Percentiles rank a stretch among this genome's conserved stretches.
Conservation (phyloP, 768 basidiomycete genomes). For the Termitomyces sp. region DNA sequence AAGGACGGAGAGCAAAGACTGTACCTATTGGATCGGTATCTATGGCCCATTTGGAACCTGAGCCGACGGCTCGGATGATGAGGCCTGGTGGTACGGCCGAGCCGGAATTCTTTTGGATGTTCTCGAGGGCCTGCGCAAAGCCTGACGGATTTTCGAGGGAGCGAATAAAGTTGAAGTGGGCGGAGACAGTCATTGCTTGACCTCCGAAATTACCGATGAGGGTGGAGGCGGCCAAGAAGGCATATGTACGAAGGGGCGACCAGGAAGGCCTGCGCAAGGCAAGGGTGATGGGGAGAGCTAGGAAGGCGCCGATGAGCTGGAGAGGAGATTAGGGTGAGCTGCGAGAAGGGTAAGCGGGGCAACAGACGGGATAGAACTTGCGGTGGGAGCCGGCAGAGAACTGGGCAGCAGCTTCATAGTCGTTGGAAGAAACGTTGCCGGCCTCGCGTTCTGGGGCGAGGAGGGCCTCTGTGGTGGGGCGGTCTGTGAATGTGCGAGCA, state of each 20-base stretch:
- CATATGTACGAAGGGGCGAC: conserved; percentile 14
- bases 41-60: conserved; percentile 12
- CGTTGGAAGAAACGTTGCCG: conserved; percentile 46
- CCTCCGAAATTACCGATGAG: conserved; percentile 29
- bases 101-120: conserved; percentile 42
- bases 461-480: conserved; percentile 37
- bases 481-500: conserved; percentile 41
- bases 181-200: conserved; percentile 21
- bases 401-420: conserved; percentile 50
- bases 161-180: conserved; percentile 33
- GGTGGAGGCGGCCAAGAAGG: conserved; percentile 17
- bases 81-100: conserved; percentile 18
- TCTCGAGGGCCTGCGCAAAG: conserved; percentile 36
- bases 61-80: conserved; percentile 26
- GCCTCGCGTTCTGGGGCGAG: conserved; percentile 49
- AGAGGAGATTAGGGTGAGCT: neutral
- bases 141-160: conserved; percentile 36
- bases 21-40: conserved; percentile 11
- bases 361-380: conserved; percentile 33
- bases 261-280: conserved; percentile 22
- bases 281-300: conserved; percentile 12
- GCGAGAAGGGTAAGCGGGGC: neutral
- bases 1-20: neutral
- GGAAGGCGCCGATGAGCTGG: conserved; percentile 12
- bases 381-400: conserved; percentile 50